These are phyloP conservation scores for Inga oerstediana DNA, from an alignment of 306 rosid genomes.

Conservation along the genomic window DNA sequence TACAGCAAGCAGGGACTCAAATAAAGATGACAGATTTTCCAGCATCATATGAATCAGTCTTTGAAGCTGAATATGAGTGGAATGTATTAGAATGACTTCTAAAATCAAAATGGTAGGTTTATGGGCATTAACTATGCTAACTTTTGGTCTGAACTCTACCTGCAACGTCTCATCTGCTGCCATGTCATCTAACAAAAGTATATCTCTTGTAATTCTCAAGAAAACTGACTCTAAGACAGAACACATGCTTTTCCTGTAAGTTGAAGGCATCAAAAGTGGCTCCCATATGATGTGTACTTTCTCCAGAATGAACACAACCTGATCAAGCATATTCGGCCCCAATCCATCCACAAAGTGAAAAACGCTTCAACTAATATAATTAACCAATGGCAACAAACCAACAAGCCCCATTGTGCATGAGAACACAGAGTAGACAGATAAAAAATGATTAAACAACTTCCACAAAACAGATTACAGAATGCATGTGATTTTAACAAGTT, in stretches of 20 bases:
- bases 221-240: conserved; percentile 79
- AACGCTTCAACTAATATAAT: conserved; percentile 12
- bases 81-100: conserved; percentile 39
- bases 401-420: neutral
- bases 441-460: conserved; percentile 18
- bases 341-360: conserved; percentile 31
- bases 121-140: conserved; percentile 2
- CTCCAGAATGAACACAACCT: conserved; percentile 89
- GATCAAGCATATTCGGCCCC: conserved; percentile 39
- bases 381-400: conserved; percentile 18
- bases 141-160: conserved; percentile 43
- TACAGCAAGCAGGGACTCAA: conserved; percentile 58
- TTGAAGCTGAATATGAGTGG: conserved; percentile 61
- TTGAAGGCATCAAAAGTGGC: conserved; percentile 81
- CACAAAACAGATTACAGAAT: conserved; percentile 18
- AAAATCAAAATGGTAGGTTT: conserved; percentile 23
- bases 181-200: conserved; percentile 86
- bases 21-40: conserved; percentile 65
- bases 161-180: conserved; percentile 95
- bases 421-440: neutral
- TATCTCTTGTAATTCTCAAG: conserved; percentile 73
- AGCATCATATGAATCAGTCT: conserved; percentile 74
- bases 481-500: conserved; percentile 29
- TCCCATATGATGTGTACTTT: conserved; percentile 94
- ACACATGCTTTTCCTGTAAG: conserved; percentile 84